Base-by-base conservation (phyloP, 208 protist genomes). In the Naegleria lovaniensis region DNA sequence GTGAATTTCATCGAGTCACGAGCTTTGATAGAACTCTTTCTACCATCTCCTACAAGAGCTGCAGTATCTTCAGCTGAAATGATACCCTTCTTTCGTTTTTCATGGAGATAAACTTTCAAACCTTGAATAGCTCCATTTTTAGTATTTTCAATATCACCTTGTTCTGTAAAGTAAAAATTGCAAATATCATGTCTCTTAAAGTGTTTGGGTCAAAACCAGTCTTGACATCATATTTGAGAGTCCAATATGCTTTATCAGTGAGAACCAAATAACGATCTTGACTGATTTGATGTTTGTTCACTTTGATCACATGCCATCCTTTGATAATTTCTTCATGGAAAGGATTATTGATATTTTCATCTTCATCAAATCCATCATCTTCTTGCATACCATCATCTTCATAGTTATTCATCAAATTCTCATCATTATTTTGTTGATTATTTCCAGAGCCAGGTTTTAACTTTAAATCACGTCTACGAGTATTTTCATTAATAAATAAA, bases 221-320 rank as follows among this genome's bases (percentile, higher is more conserved):
- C 16, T 51, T 86, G 16, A 9, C 0, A 33, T 86, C 83, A 86
- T 36, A 86, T 33, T 86, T 86, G 5, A 86, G 48, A 16, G 83
- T 86, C 83, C 83, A 86, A 48, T 86, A 86, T 2, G 83, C 83
- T 51, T 48, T 86, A 9, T 86, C 33, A 11, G 83, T 86, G 4
- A 86, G 29, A n/a, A 86, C 9, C 9, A 86, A 33, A 33, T 40
- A 51, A 36, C 83, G 38, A n/a, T 86, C 38, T 48, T 86, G 83
- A 86, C 29, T 33, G 5, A 86, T 25, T n/a, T 86, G 22, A 51
- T 86, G 36, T 48, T 86, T 86, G 40, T 86, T 86, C 19, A 86
- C 19, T 33, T 86, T 86, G 22, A 86, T 33, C 15, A 86, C 83
- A 48, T 86, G 83, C 83, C 83, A 86, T 86, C 39, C 83, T 51